Percentiles rank a stretch among this genome's conserved stretches.
These are phyloP conservation scores for Candida palmyrensis DNA, from an alignment of 805 yeast species.

Conservation along the genomic window DNA sequence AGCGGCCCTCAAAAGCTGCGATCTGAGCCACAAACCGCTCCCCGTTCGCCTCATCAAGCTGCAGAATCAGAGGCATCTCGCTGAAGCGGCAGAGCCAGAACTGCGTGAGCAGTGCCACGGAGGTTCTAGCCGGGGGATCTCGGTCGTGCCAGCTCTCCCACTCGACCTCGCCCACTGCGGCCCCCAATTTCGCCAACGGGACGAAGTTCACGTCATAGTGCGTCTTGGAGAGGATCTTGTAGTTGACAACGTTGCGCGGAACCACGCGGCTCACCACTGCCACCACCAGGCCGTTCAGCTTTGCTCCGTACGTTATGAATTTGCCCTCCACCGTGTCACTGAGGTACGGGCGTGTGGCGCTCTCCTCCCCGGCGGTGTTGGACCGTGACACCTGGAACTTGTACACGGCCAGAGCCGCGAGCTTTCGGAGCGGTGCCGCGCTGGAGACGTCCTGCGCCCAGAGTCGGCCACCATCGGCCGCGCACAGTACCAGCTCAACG, in stretches of 20 bases:
- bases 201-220: constrained; percentile 22
- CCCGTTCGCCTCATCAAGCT: constrained; percentile 5
- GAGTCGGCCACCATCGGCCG: background rate
- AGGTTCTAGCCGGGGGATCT: too few relatives aligned
- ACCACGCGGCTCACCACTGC: constrained; percentile 18
- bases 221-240: constrained; percentile 19
- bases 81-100: constrained; percentile 17
- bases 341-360: constrained; percentile 9
- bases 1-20: too few relatives aligned
- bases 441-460: too few relatives aligned
- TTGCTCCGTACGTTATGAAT: constrained; percentile 21
- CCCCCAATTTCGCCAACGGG: constrained; percentile 1
- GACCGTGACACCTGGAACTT: constrained; percentile 16
- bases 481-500: background rate
- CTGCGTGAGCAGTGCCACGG: too few relatives aligned
- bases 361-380: constrained; percentile 9
- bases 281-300: constrained; percentile 15
- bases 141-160: too few relatives aligned
- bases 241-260: constrained; percentile 23
- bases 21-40: constrained; percentile 12
- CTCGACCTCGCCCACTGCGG: too few relatives aligned
- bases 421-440: constrained; percentile 11
- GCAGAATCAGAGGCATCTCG: constrained; percentile 17
- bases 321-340: constrained; percentile 21
- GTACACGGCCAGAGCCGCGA: constrained; percentile 16